These are phyloP conservation scores for Cucurbita ficifolia DNA, from an alignment of 306 rosid genomes.

Conservation along the genomic window DNA sequence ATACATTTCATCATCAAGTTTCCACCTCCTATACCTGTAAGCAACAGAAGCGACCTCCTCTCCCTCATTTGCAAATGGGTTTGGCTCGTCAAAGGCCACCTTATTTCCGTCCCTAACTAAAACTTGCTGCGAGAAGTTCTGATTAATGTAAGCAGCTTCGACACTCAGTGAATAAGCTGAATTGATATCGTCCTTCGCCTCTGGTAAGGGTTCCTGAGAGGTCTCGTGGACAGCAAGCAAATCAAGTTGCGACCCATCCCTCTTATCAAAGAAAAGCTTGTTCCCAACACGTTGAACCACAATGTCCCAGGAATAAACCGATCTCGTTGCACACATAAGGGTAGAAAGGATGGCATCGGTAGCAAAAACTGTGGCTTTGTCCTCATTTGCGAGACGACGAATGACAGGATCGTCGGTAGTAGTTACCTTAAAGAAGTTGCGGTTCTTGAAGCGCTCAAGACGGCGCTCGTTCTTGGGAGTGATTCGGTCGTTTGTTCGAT, in stretches of 20 bases:
- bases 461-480: conserved; percentile 77
- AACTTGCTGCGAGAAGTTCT: conserved; percentile 86
- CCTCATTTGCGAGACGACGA: conserved; percentile 73
- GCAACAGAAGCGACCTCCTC: conserved; percentile 89
- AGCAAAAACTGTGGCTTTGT: conserved; percentile 70
- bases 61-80: conserved; percentile 88
- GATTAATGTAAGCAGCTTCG: conserved; percentile 83
- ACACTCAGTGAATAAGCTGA: conserved; percentile 63
- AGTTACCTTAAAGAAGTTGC: conserved; percentile 80
- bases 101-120: conserved; percentile 61
- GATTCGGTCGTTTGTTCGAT: conserved; percentile 52
- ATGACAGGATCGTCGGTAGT: conserved; percentile 87
- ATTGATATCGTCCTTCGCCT: conserved; percentile 85
- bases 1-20: conserved; percentile 68
- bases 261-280: conserved; percentile 74
- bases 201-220: conserved; percentile 87
- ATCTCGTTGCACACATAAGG: conserved; percentile 82
- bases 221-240: conserved; percentile 87
- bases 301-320: conserved; percentile 88
- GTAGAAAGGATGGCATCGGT: conserved; percentile 73
- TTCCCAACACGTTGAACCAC: conserved; percentile 85
- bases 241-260: conserved; percentile 87
- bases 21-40: conserved; percentile 81
- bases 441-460: conserved; percentile 67
- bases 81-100: conserved; percentile 71